phyloP scores from a whole-genome alignment of 805 yeast genomes.

The Metschnikowia peoriensis region DNA sequence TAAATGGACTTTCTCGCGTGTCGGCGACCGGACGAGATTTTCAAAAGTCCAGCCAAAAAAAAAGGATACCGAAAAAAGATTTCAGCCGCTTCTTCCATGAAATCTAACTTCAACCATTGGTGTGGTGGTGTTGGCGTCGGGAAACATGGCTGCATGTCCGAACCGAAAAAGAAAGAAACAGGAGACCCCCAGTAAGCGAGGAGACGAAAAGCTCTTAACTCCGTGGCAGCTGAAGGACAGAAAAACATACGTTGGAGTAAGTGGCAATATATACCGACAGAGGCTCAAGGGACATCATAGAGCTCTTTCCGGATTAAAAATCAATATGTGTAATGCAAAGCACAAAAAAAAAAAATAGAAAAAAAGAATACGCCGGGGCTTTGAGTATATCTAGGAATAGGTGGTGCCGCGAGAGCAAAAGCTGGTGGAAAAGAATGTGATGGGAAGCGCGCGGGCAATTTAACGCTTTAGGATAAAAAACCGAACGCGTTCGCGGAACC shows the following conservation, averaged over 20 bases:
- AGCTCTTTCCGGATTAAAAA: not conserved
- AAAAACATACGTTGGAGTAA: conserved; percentile 41
- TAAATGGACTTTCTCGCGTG: too few species aligned
- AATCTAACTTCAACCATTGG: too few species aligned
- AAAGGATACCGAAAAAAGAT: too few species aligned
- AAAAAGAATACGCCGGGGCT: not conserved
- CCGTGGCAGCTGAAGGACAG: not conserved
- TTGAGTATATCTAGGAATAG: not conserved
- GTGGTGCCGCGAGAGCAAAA: conserved; percentile 5
- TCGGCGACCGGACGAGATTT: too few species aligned
- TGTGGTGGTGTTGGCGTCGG: not conserved
- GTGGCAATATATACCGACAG: conserved; percentile 46
- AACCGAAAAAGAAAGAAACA: not conserved
- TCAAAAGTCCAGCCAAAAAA: too few species aligned
- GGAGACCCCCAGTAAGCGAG: not conserved
- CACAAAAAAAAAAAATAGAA: not conserved
- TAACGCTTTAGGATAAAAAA: conserved; percentile 17
- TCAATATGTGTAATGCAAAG: too few species aligned
- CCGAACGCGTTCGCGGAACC: conserved; percentile 11
- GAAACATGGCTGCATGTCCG: not conserved
- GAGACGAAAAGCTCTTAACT: not conserved
- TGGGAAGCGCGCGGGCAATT: conserved; percentile 19
- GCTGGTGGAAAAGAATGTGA: conserved; percentile 15
- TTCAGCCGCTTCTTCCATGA: not conserved
- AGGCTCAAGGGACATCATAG: conserved; percentile 28